Base-by-base conservation (phyloP, 2,329 filamentous ascomycete genomes). In the Ceratocystis harringtonii region DNA sequence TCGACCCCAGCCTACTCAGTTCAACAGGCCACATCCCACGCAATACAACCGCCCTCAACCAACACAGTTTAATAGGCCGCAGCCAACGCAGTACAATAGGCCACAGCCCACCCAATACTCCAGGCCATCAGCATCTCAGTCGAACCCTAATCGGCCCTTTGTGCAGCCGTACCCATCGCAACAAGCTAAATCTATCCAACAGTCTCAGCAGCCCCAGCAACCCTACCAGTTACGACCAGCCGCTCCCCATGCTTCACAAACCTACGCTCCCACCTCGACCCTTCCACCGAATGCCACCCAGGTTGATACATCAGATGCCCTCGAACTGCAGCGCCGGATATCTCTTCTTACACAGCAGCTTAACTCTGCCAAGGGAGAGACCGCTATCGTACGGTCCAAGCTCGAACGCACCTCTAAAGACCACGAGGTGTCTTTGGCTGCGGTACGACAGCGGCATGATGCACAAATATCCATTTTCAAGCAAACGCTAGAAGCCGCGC, bases 371-470 rank as follows among this genome's bases (percentile, higher is more conserved):
- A 78, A 82, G 19, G 89, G 89, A 62, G 88, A 92, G 72, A 84
- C 85, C 32, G 81, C 87, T 62, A 90, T 92, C 68, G 79, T 92
- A n/a, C 83, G 89, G 43, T 81, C 82, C 67, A 89, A 89, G 67
- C 80, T 84, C 50, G 81, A 86, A 62, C 86, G 84, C 70, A 76
- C 79, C 0, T 77, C 79, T 17, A 81, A 83, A 63, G 81, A 85
- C 60, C 83, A 87, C 70, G 84, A 89, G 62, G 79, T 80, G 28
- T 81, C 86, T 70, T 73, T 92, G 28, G 75, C 79, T 22, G 78
- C 90, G 62, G 82, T 87, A 68, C 66, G 84, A 8, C 81, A 82
- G 4, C 84, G 82, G 70, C 80, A 87, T 62, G 83, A 87, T 68
- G 80, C 80, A 8, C 81, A 85, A 8, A 77, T 87, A 3, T 85